Percentiles rank a stretch among this genome's conserved stretches.
These are phyloP conservation scores for Verbena officinalis DNA, from an alignment of 257 asterid genomes.

Conservation along the genomic window DNA sequence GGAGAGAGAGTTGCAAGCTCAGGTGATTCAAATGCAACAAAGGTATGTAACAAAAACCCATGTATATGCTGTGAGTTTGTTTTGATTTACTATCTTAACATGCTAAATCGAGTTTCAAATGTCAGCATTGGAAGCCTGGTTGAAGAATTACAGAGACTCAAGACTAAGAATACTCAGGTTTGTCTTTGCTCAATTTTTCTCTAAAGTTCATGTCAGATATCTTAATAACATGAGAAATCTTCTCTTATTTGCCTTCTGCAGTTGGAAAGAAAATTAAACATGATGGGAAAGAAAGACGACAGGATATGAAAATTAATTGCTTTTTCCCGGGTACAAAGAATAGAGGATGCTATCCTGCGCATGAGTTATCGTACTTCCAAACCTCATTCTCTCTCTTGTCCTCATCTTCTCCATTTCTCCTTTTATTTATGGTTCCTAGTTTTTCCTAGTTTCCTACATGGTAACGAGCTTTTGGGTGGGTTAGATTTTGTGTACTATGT, in stretches of 20 bases:
- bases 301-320: constrained; percentile 36
- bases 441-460: not conserved
- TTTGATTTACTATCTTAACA: not conserved
- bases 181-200: constrained; percentile 13
- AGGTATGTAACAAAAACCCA: constrained; percentile 49
- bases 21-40: constrained; percentile 86
- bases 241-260: constrained; percentile 33
- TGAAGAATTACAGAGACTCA: constrained; percentile 85
- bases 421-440: constrained; percentile 7
- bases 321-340: not conserved
- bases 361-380: not conserved
- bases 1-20: constrained; percentile 82
- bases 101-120: constrained; percentile 37
- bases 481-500: constrained; percentile 11
- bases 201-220: not conserved
- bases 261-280: constrained; percentile 68
- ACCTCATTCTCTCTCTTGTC: not conserved
- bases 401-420: not conserved
- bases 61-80: not conserved
- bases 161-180: constrained; percentile 76
- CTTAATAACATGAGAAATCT: not conserved
- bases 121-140: constrained; percentile 76
- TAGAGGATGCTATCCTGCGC: not conserved
- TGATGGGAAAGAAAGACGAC: constrained; percentile 56
- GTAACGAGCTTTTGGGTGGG: constrained; percentile 1